Evolutionary conservation across 1,284 basidiomycete genomes (phyloP), one percentile per base, ranked within the genome.

Genomic region (Apiotrichum siamense): DNA sequence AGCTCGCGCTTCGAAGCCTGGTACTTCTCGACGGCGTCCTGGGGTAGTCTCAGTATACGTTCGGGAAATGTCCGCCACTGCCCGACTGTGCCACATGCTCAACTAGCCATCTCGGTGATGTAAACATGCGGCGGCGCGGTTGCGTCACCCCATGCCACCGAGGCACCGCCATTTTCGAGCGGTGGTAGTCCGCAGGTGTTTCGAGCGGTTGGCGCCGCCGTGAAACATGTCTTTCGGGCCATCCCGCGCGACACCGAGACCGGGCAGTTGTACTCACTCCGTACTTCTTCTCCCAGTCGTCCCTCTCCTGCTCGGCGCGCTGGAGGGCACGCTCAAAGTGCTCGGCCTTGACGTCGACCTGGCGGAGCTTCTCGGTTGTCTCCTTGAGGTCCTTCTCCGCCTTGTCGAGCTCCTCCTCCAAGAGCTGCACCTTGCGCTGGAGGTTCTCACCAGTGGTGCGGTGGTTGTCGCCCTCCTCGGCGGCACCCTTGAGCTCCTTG

Each of bases 331-430:
- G 83, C 77, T 97, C 94, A 75, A 92, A 96, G 79, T 97, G 91
- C 76, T 99, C 96, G 21, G 96, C 93, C 79, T 97, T 97, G 76
- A 98, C 87, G 73, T 99, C 96, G 52, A 94, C 90, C 73, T 97
- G 91, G 62, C 96, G 83, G 64, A 99, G 81, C 94, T 94, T 97
- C 77, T 97, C 96, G 27, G 88, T 87, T 2, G 90, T 92, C 70
- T 98, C 94, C 77, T 94, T 93, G 60, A 92, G 79, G 72, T 93
- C 94, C 83, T 92, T 94, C 80, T 99, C 96, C 21, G 93, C 86
- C 47, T 83, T 81, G 70, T 98, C 96, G 20, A 98, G 81, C 76
- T 99, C 94, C 68, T 91, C 88, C 76, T 98, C 96, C 29, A 99
- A 79, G 20, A 97, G 77, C 65, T 87, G 83, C 26, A 97, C 83